Conservation (phyloP, 106 monocot genomes). For the Phalaenopsis equestris region DNA sequence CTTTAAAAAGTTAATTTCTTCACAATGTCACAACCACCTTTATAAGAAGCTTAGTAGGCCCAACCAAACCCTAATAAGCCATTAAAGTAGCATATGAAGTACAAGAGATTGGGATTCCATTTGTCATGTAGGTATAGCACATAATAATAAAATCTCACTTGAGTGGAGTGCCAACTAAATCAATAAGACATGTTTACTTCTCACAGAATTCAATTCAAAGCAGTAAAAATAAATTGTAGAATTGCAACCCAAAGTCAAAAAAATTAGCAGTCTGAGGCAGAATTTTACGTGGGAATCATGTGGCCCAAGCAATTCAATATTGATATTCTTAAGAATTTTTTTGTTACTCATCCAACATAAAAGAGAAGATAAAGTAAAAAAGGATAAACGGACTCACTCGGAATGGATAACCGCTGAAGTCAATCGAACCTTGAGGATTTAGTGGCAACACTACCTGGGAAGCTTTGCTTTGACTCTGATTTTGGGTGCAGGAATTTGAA, state of each 20-base stretch:
- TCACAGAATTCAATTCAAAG: background rate
- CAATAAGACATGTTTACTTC: background rate
- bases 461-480: conserved; percentile 30
- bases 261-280: background rate
- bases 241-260: background rate
- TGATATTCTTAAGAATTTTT: background rate
- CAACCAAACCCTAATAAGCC: background rate
- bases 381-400: conserved; percentile 33
- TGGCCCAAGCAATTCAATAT: background rate
- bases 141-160: background rate
- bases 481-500: conserved; percentile 15
- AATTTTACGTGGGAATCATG: background rate
- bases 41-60: too few relatives aligned
- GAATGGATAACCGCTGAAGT: conserved; percentile 83
- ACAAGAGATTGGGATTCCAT: background rate
- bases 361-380: conserved; percentile 1
- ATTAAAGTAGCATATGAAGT: background rate
- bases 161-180: background rate
- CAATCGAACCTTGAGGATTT: conserved; percentile 66
- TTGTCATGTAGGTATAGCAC: background rate
- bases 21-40: too few relatives aligned
- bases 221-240: background rate
- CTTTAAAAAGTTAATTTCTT: too few relatives aligned
- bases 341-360: background rate
- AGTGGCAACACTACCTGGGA: conserved; percentile 75